phyloP scores from a whole-genome alignment of 441 rosid genomes.

The Syzygium malaccense region DNA sequence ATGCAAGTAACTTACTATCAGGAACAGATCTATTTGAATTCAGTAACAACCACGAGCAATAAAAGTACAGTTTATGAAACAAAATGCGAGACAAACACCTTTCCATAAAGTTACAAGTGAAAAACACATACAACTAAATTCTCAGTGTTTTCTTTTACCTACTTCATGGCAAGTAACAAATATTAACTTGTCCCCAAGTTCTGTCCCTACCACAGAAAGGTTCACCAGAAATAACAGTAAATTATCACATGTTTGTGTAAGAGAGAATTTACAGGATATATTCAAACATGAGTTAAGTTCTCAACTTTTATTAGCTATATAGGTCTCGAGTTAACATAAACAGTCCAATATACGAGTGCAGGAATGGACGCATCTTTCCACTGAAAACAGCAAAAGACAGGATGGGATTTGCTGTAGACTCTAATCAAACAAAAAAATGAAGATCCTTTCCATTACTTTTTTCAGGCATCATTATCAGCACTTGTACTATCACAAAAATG shows the following conservation, averaged over 20 bases:
- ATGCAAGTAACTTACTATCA: neutral
- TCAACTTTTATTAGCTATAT: neutral
- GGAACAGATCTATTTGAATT: neutral
- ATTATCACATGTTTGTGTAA: neutral
- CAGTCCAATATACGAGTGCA: neutral
- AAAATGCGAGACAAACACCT: neutral
- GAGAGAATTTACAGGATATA: neutral
- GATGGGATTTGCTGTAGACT: neutral
- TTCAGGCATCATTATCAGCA: neutral
- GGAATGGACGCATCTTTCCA: neutral
- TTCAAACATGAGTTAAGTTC: neutral
- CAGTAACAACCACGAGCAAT: neutral
- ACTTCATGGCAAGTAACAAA: neutral
- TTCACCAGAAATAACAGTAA: neutral
- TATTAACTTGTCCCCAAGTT: neutral
- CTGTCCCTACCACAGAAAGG: neutral
- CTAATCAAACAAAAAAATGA: neutral
- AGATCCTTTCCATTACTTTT: neutral
- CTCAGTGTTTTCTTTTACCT: neutral
- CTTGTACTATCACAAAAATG: neutral
- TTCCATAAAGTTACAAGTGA: neutral
- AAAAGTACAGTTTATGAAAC: neutral
- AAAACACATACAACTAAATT: neutral
- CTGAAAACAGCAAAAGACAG: neutral
- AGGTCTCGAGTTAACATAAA: neutral